phyloP scores from a whole-genome alignment of 2,329 filamentous ascomycete genomes.

The Colletotrichum musae region DNA sequence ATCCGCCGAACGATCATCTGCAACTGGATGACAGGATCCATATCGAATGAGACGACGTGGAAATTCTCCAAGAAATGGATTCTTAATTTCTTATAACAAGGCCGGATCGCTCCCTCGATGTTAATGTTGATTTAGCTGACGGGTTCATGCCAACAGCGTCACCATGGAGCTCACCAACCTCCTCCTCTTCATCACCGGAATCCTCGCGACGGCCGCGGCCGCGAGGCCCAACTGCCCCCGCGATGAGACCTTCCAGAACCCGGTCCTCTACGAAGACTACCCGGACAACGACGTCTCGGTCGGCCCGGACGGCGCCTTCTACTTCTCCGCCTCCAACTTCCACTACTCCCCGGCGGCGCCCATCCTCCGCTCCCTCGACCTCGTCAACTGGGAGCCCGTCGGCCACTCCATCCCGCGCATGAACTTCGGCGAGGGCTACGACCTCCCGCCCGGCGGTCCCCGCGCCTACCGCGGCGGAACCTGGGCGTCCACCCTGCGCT shows the following conservation, averaged over 20 bases:
- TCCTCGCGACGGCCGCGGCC: conserved; percentile 1
- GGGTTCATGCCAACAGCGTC: background rate
- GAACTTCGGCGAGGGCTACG: conserved; percentile 63
- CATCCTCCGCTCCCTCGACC: conserved; percentile 67
- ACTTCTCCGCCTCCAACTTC: conserved; percentile 70
- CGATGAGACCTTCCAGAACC: conserved; percentile 59
- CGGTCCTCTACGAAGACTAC: conserved; percentile 69
- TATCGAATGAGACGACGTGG: background rate
- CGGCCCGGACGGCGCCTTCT: conserved; percentile 64
- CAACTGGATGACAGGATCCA: conserved; percentile 14
- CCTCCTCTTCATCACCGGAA: background rate
- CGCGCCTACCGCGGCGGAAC: conserved; percentile 67
- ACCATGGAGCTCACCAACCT: background rate
- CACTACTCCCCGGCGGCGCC: conserved; percentile 71
- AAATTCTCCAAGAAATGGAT: background rate
- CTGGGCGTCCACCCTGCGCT: conserved; percentile 69
- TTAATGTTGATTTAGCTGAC: background rate
- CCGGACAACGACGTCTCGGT: conserved; percentile 69
- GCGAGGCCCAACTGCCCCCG: background rate
- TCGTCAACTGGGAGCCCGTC: conserved; percentile 65
- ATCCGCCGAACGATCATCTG: conserved; percentile 5
- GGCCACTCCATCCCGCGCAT: conserved; percentile 62
- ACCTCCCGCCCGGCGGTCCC: conserved; percentile 55
- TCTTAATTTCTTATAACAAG: background rate
- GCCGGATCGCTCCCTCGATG: background rate